Evolutionary conservation across 495 filamentous ascomycete species (phyloP).

Genomic region (Daldinia vernicosa): DNA sequence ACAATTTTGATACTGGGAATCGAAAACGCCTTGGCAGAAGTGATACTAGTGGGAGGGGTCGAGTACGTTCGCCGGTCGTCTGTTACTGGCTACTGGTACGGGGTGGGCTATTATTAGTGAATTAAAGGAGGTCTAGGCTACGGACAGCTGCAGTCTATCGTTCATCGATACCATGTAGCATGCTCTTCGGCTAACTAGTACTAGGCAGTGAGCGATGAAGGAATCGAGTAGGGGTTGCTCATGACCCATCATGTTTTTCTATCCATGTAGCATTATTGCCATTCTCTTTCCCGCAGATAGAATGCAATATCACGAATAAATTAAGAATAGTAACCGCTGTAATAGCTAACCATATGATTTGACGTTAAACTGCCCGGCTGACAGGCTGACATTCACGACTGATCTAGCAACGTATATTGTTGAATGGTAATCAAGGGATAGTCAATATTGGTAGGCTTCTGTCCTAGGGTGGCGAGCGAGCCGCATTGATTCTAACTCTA

Average conservation of each 20-base stretch:
- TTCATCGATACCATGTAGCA: constrained; percentile 20
- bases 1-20: constrained; percentile 3
- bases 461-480: constrained; percentile 27
- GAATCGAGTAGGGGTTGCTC: constrained; percentile 21
- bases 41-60: neutral
- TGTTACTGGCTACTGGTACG: neutral
- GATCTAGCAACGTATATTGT: neutral
- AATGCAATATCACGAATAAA: constrained; percentile 27
- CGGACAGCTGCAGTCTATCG: neutral
- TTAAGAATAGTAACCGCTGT: neutral
- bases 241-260: constrained; percentile 8
- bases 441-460: constrained; percentile 1
- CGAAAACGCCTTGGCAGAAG: constrained; percentile 1
- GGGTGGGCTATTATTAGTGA: constrained; percentile 10
- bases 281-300: constrained; percentile 24
- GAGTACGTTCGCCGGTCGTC: neutral
- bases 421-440: neutral
- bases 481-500: constrained; percentile 36
- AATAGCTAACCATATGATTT: neutral
- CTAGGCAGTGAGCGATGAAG: constrained; percentile 1
- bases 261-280: constrained; percentile 16
- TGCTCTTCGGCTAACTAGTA: neutral
- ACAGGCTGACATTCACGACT: neutral
- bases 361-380: too few relatives aligned
- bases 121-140: constrained; percentile 5